These are phyloP conservation scores for Reutealis trisperma DNA, from an alignment of 345 rosid species.

Conservation along the genomic window DNA sequence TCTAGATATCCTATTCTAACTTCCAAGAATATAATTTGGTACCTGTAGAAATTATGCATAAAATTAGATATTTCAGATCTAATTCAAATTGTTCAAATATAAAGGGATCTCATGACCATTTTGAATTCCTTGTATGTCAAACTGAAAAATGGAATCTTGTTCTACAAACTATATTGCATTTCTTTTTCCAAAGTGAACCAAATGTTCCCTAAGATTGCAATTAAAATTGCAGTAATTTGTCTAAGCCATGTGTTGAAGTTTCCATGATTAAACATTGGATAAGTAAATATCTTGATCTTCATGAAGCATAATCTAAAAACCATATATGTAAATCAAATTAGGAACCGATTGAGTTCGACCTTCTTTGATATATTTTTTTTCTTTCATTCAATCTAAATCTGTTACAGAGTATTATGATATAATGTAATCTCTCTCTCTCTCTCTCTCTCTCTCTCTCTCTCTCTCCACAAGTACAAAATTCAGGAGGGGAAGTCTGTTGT, in stretches of 20 bases:
- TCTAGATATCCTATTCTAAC: background rate
- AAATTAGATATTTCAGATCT: background rate
- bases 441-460: background rate
- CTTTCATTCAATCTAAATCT: background rate
- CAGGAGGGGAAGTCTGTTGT: background rate
- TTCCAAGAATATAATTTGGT: background rate
- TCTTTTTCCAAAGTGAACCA: background rate
- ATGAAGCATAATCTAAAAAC: background rate
- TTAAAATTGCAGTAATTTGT: background rate
- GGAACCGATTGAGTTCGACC: background rate
- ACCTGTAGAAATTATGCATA: background rate
- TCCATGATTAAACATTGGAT: background rate
- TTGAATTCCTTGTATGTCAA: background rate
- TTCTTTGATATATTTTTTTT: background rate
- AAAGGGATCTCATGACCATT: background rate
- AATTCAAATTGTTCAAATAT: background rate
- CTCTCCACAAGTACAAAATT: background rate
- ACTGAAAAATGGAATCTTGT: background rate
- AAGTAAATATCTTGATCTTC: background rate
- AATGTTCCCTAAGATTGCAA: background rate
- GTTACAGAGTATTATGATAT: no score
- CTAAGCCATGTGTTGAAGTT: background rate
- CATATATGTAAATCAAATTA: background rate
- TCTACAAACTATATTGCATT: background rate
- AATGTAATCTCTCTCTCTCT: no score